Base-by-base conservation (phyloP, 2,329 filamentous ascomycete species). In the Fusarium sp. region DNA sequence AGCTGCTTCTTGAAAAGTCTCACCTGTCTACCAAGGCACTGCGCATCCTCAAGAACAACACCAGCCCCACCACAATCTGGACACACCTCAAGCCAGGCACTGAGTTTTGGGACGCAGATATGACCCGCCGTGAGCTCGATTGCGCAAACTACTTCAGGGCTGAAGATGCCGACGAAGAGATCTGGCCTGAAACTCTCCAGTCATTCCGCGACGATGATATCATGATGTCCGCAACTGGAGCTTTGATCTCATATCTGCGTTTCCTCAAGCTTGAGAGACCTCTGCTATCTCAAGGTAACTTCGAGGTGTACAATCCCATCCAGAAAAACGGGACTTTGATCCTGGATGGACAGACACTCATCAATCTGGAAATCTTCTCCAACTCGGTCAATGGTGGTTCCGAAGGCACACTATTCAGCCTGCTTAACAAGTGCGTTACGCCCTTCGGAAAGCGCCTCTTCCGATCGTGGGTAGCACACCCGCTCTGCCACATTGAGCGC, bases 391-490 rank as follows among this genome's bases (percentile, higher is more conserved):
- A 97, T 75, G 95, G 94, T 9, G 89, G 93, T 15, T 77, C 85
- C 1, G 92, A 97, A 39, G 96, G 96, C 8, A 98, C 96, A 0
- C 81, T 99, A 2, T 99, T 98, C 79, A 87, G 87, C 51, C 88
- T 99, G 67, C 86, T 99, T 52, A 98, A 99, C 78, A 89, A 93
- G 51, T 99, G 96, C 76, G 91, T 97, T 65, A 98, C 96, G 5
- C 95, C 96, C 0, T 99, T 99, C 75, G 96, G 96, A 58, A 99
- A 99, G 81, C 91, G 96, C 13, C 88, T 97, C 78, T 94, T 99
- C 78, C 91, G 94, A 55, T 94, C 97, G 77, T 99, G 96, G 96
- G 91, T 99, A 4, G 98, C 95, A 74, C 96, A 99, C 78, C 96
- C 96, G 4, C 84, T 99, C 15, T 93, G 94, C 76, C 92, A 97